These are phyloP conservation scores for Sporisorium exsertum DNA, from an alignment of 1,284 basidiomycete species.

Conservation along the genomic window DNA sequence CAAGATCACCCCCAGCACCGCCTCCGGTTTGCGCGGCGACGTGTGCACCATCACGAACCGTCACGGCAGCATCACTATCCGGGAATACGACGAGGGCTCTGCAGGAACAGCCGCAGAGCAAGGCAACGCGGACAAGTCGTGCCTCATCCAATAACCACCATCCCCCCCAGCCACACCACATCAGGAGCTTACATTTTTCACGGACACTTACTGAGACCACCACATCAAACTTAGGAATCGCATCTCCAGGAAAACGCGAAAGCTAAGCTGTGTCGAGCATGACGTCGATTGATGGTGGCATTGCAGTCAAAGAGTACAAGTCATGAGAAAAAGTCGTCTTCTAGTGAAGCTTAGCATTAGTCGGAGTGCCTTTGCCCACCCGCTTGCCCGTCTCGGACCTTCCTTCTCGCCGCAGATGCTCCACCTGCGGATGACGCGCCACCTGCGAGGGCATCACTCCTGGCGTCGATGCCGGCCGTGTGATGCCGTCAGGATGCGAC, in stretches of 20 bases:
- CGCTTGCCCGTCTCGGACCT: constrained; percentile 39
- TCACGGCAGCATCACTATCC: constrained; percentile 44
- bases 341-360: constrained; percentile 35
- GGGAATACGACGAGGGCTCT: constrained; percentile 30
- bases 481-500: constrained; percentile 37
- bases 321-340: neutral
- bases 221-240: no score
- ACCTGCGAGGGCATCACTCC: constrained; percentile 40
- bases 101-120: no score
- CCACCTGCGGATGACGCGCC: constrained; percentile 45
- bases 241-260: no score
- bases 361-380: constrained; percentile 49
- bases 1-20: constrained; percentile 46
- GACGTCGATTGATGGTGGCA: constrained; percentile 4
- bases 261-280: no score
- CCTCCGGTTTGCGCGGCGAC: constrained; percentile 49
- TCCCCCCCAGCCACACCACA: neutral
- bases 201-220: no score
- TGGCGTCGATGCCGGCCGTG: constrained; percentile 38
- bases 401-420: constrained; percentile 42
- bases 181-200: neutral
- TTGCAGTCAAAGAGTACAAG: constrained; percentile 18
- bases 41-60: constrained; percentile 39
- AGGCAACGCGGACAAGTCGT: constrained; percentile 6
- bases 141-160: constrained; percentile 30